phyloP scores from a whole-genome alignment of 768 basidiomycete species.

The Psilocybe tampanensis region DNA sequence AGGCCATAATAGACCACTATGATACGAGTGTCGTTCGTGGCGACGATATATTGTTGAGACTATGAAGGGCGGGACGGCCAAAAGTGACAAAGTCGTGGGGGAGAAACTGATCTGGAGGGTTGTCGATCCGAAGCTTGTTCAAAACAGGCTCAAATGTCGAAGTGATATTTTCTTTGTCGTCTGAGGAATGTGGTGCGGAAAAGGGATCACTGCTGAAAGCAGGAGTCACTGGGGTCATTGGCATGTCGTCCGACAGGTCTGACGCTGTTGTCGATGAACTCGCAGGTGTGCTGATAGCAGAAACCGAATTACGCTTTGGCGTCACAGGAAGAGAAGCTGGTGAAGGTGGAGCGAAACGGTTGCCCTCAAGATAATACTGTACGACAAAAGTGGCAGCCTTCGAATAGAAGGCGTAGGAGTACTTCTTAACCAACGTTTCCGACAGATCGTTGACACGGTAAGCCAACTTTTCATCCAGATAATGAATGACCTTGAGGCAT shows the following conservation, averaged over 20 bases:
- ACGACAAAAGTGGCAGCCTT: conserved; percentile 93
- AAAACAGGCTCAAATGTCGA: conserved; percentile 72
- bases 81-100: conserved; percentile 83
- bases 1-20: conserved; percentile 45
- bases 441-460: conserved; percentile 92
- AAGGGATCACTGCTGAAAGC: conserved; percentile 63
- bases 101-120: conserved; percentile 72
- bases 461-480: conserved; percentile 83
- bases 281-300: conserved; percentile 70
- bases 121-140: conserved; percentile 71
- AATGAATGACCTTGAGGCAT: conserved; percentile 80
- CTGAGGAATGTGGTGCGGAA: conserved; percentile 49
- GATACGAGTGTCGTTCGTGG: conserved; percentile 61
- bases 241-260: conserved; percentile 83
- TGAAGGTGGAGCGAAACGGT: conserved; percentile 61
- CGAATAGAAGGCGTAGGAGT: conserved; percentile 95
- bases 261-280: conserved; percentile 75
- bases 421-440: conserved; percentile 96
- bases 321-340: conserved; percentile 64
- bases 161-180: conserved; percentile 82
- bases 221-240: conserved; percentile 78
- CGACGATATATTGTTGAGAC: conserved; percentile 71
- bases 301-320: conserved; percentile 55
- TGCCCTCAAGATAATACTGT: conserved; percentile 91
- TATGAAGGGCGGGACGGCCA: conserved; percentile 78